Evolutionary conservation across 495 filamentous ascomycete genomes (phyloP).

Genomic region (Neurospora sp.): DNA sequence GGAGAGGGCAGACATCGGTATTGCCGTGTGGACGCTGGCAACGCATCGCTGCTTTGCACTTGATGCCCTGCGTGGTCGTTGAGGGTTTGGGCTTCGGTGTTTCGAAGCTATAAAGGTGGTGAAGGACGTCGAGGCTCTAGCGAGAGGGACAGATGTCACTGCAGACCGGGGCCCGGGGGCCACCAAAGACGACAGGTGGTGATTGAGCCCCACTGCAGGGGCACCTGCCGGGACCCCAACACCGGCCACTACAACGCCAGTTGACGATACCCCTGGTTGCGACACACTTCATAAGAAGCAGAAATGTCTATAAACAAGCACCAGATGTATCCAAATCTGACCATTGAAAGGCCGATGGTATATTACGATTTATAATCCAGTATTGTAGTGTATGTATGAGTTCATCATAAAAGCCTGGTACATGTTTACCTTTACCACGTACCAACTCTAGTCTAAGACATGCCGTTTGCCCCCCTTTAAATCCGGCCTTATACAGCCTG

Average conservation of each 20-base stretch:
- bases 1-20: constrained; percentile 28
- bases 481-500: constrained; percentile 32
- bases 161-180: neutral
- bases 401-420: neutral
- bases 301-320: neutral
- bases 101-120: neutral
- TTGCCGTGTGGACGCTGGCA: constrained; percentile 18
- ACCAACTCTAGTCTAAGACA: neutral
- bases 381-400: neutral
- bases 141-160: neutral
- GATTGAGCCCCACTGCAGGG: neutral
- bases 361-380: neutral
- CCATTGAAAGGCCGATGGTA: neutral
- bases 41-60: constrained; percentile 21
- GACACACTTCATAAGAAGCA: neutral
- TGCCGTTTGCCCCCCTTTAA: no score
- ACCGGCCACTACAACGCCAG: neutral
- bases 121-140: neutral
- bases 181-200: neutral
- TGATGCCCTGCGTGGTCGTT: neutral
- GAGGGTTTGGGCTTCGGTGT: neutral
- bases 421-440: neutral
- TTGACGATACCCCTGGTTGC: neutral
- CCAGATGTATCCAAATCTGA: neutral
- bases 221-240: neutral